Conservation (phyloP, 495 filamentous ascomycete species). For the Chlorociboria aeruginascens region DNA sequence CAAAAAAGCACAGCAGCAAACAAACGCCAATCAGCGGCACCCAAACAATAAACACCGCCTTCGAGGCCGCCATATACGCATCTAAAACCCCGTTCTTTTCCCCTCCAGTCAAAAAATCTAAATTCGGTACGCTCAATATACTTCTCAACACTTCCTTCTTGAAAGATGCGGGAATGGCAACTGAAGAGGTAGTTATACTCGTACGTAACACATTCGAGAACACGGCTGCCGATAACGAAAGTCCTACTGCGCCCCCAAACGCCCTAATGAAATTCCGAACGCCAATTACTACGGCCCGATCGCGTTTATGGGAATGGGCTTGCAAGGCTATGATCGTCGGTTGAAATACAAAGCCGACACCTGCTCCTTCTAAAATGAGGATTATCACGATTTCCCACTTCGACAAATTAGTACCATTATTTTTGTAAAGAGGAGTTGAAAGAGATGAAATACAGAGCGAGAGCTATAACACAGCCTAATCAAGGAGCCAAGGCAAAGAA, state of each 20-base stretch:
- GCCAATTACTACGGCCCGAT: conserved; percentile 49
- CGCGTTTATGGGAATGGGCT: conserved; percentile 43
- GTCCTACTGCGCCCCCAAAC: conserved; percentile 45
- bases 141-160: conserved; percentile 15
- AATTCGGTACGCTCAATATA: conserved; percentile 16
- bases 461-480: too few relatives aligned
- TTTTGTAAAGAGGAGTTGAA: too few relatives aligned
- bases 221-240: conserved; percentile 47
- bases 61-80: conserved; percentile 40
- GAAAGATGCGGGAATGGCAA: conserved; percentile 31
- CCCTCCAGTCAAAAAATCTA: conserved; percentile 1
- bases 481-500: too few relatives aligned
- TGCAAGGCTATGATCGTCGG: conserved; percentile 50
- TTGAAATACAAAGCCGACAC: conserved; percentile 48
- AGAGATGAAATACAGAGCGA: too few relatives aligned
- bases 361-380: conserved; percentile 40
- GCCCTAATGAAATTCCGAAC: conserved; percentile 53
- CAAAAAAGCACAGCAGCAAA: conserved; percentile 37
- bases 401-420: too few relatives aligned
- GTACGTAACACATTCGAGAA: conserved; percentile 37
- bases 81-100: conserved; percentile 25
- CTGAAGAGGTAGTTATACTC: neutral
- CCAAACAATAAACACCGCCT: conserved; percentile 40
- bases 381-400: conserved; percentile 40
- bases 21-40: conserved; percentile 42